Base-by-base conservation (phyloP, 1,284 basidiomycete species). In the Cutaneotrichosporon sp. region DNA sequence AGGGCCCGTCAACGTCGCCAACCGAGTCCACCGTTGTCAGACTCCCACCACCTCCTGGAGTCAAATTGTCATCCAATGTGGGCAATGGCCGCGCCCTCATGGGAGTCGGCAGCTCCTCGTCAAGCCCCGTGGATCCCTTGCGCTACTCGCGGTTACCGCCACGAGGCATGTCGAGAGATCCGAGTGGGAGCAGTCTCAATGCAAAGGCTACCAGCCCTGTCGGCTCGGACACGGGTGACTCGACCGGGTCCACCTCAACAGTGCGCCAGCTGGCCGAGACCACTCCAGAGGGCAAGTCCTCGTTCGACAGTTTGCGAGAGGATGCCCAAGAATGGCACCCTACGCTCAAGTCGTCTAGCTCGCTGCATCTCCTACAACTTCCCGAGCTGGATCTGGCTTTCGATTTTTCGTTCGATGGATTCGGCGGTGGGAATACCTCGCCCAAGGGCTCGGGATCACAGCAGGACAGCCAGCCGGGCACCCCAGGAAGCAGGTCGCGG, bases 361-460 rank as follows among this genome's bases (percentile, higher is more conserved):
- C 44, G n/a, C 44, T 46, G 22, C 32, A 69, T 53, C 58, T 74
- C 2, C 59, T 74, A 9, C 61, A 67, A 29, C 57, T 74, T 14
- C 74, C 74, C 1, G 67, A 73, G n/a, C 61, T 75, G 14, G 72
- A 75, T 51, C 61, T 75, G 16, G 63, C 64, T 16, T 66, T 75
- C 22, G 65, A 67, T 46, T 61, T 66, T 22, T 52, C 55, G 11
- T 71, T 75, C 32, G 68, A 72, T 43, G 59, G 57, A 10, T 37
- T 47, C 19, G 52, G 42, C 25, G 29, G n/a, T n/a, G n/a, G 52
- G 25, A 39, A 37, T 38, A 55, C 57, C 17, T 66, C 71, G 7
- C 72, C 71, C 3, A 43, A 44, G n/a, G 22, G 39, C n/a, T 49
- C 48, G 10, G n/a, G n/a, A n/a, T n/a, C n/a, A n/a, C 24, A 22